Evolutionary conservation across 73 alveolate species (phyloP).

Genomic region (Paramecium octaurelia): DNA sequence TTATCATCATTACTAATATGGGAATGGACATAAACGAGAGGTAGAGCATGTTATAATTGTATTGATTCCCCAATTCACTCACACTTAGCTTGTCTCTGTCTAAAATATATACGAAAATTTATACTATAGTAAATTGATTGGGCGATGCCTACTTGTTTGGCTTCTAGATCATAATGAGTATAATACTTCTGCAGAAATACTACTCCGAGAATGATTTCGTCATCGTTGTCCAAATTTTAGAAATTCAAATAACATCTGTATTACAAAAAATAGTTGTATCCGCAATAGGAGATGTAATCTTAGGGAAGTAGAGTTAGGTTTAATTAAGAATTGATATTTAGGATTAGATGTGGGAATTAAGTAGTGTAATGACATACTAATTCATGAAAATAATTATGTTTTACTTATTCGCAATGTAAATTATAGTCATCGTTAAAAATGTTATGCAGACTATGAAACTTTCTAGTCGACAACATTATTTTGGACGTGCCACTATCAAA

Average conservation of each 20-base stretch:
- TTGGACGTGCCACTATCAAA: conserved; percentile 1
- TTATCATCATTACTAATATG: not conserved
- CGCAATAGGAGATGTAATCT: not conserved
- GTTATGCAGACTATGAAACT: not conserved
- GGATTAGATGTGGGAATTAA: not conserved
- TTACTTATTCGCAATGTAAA: not conserved
- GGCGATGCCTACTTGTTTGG: not conserved
- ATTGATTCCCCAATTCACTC: not conserved
- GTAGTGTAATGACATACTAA: not conserved
- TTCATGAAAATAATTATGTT: not conserved
- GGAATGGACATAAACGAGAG: not conserved
- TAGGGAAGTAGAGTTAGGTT: not conserved
- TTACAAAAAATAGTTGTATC: not conserved
- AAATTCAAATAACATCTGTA: not conserved
- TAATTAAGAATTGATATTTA: not conserved
- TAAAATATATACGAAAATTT: not conserved
- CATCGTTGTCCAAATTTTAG: not conserved
- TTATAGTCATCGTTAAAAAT: not conserved
- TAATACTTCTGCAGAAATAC: not conserved
- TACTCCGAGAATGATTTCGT: not conserved
- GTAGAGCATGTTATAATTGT: not conserved
- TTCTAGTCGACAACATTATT: not conserved
- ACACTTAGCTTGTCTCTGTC: not conserved
- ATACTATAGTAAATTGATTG: not conserved
- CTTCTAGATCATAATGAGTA: not conserved